phyloP scores from a whole-genome alignment of 371 early-diverging fungal genomes.

The Paraphysoderma sedebokerense region DNA sequence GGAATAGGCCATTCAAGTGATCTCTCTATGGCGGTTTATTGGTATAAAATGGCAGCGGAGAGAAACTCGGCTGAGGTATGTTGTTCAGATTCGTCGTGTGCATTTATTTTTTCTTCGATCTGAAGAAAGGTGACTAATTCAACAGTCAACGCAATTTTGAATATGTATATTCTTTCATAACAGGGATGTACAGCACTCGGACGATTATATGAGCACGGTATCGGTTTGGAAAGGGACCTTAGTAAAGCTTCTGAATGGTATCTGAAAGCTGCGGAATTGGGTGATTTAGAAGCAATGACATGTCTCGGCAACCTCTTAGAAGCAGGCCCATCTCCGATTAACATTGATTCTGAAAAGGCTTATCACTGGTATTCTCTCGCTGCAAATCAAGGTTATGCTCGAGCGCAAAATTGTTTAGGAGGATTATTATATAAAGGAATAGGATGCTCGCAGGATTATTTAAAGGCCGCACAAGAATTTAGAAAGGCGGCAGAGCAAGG shows the following conservation, averaged over 20 bases:
- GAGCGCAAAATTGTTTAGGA: constrained; percentile 15
- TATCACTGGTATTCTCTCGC: background rate
- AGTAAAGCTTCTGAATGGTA: constrained; percentile 5
- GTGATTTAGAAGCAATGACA: background rate
- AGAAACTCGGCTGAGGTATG: too few relatives aligned
- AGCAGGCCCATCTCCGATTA: too few relatives aligned
- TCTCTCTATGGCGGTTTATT: too few relatives aligned
- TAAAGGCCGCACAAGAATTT: constrained; percentile 25
- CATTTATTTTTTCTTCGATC: too few relatives aligned
- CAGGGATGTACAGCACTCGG: too few relatives aligned
- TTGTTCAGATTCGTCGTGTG: too few relatives aligned
- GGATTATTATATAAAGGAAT: constrained; percentile 23
- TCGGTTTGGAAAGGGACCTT: constrained; percentile 8
- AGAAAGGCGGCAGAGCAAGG: constrained; percentile 21
- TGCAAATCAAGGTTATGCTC: constrained; percentile 9
- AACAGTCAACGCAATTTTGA: too few relatives aligned
- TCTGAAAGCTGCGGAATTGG: constrained; percentile 5
- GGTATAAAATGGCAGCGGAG: too few relatives aligned
- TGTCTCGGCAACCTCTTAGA: too few relatives aligned
- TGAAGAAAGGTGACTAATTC: too few relatives aligned
- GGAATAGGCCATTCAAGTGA: too few relatives aligned
- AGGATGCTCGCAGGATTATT: constrained; percentile 17
- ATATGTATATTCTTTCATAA: too few relatives aligned
- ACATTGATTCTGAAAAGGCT: background rate
- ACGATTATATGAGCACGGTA: constrained; percentile 20